Evolutionary conservation across 2,329 filamentous ascomycete genomes (phyloP).

Genomic region (Spiromastix sp.): DNA sequence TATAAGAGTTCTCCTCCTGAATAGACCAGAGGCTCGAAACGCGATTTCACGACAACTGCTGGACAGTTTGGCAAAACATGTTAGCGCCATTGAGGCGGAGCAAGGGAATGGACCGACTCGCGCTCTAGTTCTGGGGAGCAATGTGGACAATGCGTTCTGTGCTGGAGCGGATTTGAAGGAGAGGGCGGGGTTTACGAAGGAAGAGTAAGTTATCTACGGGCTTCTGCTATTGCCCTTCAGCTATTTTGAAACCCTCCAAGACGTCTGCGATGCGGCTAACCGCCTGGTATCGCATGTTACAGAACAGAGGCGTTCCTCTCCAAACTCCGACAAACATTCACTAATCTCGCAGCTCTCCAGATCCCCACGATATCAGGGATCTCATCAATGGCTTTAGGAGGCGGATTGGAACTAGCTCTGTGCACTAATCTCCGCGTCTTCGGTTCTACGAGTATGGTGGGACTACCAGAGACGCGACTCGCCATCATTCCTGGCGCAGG

Average conservation of each 20-base stretch:
- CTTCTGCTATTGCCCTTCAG: not conserved
- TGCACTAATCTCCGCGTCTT: conserved; percentile 84
- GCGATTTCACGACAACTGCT: conserved; percentile 78
- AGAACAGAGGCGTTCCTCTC: conserved; percentile 73
- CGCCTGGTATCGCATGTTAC: conserved; percentile 11
- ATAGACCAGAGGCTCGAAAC: conserved; percentile 76
- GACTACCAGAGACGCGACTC: conserved; percentile 80
- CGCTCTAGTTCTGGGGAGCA: conserved; percentile 73
- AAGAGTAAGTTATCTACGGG: conserved; percentile 54
- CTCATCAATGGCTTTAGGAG: conserved; percentile 76
- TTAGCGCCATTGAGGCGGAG: conserved; percentile 59
- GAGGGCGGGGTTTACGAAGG: conserved; percentile 60
- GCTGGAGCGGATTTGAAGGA: conserved; percentile 93
- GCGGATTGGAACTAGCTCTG: conserved; percentile 85
- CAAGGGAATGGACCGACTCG: conserved; percentile 53
- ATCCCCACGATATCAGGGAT: conserved; percentile 87
- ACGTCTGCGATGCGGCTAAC: not conserved
- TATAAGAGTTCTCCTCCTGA: conserved; percentile 80
- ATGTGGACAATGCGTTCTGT: conserved; percentile 81
- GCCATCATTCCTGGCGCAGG: conserved; percentile 93
- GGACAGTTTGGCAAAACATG: conserved; percentile 56
- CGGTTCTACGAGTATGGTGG: conserved; percentile 65
- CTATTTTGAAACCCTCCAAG: not conserved
- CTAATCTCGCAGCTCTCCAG: conserved; percentile 60
- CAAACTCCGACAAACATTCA: conserved; percentile 66